Evolutionary conservation across 257 asterid genomes (phyloP), one percentile per base, ranked within the genome.

Genomic region (Buddleja alternifolia): DNA sequence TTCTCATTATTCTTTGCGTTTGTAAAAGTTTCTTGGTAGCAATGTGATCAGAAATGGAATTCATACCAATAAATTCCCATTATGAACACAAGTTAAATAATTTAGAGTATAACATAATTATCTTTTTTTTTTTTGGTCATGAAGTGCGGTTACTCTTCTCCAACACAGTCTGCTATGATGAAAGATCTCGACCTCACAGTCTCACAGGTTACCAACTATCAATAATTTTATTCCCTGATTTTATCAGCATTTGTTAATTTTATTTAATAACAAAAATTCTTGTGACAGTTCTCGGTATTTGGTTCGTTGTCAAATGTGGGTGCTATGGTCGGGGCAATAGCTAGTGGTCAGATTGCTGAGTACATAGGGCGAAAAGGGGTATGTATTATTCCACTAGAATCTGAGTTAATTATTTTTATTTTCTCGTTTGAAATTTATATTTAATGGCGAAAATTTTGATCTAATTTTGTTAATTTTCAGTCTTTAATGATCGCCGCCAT

Each of bases 281-380:
- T 47, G 55, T 67, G 52, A 47, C 90, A 92, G 98, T 92, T 89
- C 81, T 92, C 98, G 21, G 55, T 84, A 25, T 92, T 92, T 55
- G 97, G 97, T 67, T 92, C 97, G 7, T 80, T 92, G 20, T 82
- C 96, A 3, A 92, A 92, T 70, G 98, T 82, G 73, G 98, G 98
- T 19, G 98, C 98, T 52, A 90, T 92, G 98, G 97, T 90, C 44
- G 98, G 98, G 66, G 98, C 98, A 67, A 83, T 92, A 63, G 86
- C 97, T 56, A 92, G 98, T 78, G 98, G 97, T 67, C 97, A 92
- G 78, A 90, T 92, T 63, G 96, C 98, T 0, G 98, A 92, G 80
- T 90, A 92, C 76, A 78, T 90, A 11, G 98, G 98, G 48, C 77
- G 98, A 69, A 80, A 80, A 45, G 85, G 85, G 85, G 85, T 80